Evolutionary conservation across 352 stramenopile genomes (phyloP).

Genomic region (Pythium myriotylum): DNA sequence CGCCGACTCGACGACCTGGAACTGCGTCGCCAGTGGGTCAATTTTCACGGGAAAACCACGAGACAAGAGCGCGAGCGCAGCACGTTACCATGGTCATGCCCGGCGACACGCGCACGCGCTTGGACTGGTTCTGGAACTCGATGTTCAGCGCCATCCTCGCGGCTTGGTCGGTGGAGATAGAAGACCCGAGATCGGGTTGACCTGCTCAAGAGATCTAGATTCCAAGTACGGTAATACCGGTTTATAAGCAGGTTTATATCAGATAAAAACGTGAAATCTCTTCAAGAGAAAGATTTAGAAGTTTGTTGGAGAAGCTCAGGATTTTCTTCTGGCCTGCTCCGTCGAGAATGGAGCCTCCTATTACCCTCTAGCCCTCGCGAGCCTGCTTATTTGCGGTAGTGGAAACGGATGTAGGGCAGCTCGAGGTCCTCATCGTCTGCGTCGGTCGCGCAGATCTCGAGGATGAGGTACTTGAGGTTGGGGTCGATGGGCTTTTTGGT

Average conservation of each 20-base stretch:
- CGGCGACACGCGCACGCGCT: slow-evolving; percentile 76
- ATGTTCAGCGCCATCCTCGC: slow-evolving; percentile 72
- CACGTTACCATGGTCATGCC: slow-evolving; percentile 70
- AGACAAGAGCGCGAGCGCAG: not conserved
- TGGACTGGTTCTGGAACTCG: slow-evolving; percentile 67
- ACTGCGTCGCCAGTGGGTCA: slow-evolving; percentile 35
- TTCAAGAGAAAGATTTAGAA: not conserved
- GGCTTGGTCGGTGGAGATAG: no score
- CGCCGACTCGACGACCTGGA: slow-evolving; percentile 72
- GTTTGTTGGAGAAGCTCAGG: not conserved
- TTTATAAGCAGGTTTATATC: not conserved
- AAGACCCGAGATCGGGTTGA: no score
- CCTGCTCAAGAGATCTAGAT: no score
- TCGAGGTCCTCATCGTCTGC: slow-evolving; percentile 96
- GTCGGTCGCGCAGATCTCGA: slow-evolving; percentile 97
- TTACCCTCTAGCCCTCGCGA: no score
- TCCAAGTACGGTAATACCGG: not conserved
- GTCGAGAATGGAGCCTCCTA: no score
- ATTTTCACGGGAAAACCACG: no score
- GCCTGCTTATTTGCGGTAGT: slow-evolving; percentile 59
- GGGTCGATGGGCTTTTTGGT: slow-evolving; percentile 95
- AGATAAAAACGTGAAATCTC: not conserved
- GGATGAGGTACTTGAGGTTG: slow-evolving; percentile 96
- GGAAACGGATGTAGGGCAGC: slow-evolving; percentile 94
- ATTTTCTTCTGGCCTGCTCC: no score